phyloP scores from a whole-genome alignment of 1,284 basidiomycete genomes.

The Melampsora americana region DNA sequence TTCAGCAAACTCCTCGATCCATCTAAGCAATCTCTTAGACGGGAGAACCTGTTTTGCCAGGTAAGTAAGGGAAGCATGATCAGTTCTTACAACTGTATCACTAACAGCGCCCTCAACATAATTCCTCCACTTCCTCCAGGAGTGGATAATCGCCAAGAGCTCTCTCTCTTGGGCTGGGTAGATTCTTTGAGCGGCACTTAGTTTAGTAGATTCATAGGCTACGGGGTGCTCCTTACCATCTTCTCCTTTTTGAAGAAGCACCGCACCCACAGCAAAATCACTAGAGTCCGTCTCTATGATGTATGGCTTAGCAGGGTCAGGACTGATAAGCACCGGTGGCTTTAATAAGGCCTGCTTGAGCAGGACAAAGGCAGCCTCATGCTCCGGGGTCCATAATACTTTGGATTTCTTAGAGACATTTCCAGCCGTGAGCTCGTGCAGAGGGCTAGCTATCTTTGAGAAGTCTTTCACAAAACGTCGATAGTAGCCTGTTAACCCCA shows the following conservation, averaged over 20 bases:
- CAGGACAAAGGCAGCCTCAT: not conserved
- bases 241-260: conserved; percentile 24
- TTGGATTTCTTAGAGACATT: conserved; percentile 6
- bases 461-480: no score
- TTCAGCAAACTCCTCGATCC: conserved; percentile 55
- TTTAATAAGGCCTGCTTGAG: not conserved
- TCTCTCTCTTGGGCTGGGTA: conserved; percentile 46
- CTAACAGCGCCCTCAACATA: conserved; percentile 48
- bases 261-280: conserved; percentile 22
- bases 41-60: conserved; percentile 55
- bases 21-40: conserved; percentile 53
- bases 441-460: no score
- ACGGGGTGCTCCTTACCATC: conserved; percentile 18
- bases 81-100: conserved; percentile 54
- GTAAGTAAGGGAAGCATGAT: conserved; percentile 57
- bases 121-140: conserved; percentile 43
- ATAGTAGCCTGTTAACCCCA: not conserved
- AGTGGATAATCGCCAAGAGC: conserved; percentile 44
- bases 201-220: conserved; percentile 44
- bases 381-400: not conserved
- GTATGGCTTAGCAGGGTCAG: not conserved
- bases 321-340: not conserved
- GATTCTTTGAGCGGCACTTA: conserved; percentile 41
- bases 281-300: not conserved
- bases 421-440: not conserved